These are phyloP conservation scores for Ilex aquifolium DNA, from an alignment of 257 asterid species.

Conservation along the genomic window DNA sequence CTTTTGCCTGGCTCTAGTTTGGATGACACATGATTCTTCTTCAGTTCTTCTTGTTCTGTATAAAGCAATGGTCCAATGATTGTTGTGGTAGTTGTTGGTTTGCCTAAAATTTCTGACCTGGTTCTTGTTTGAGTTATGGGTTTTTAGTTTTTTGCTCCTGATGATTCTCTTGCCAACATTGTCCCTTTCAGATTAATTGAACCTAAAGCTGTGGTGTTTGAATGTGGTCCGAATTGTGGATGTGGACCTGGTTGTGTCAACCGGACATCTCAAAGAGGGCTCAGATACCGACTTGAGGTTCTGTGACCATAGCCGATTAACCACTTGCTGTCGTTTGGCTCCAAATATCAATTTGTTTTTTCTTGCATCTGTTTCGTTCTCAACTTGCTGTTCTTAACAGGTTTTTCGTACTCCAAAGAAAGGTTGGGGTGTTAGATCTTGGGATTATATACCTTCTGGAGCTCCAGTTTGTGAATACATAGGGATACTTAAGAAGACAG, in stretches of 20 bases:
- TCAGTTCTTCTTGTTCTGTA: neutral
- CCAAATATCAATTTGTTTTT: neutral
- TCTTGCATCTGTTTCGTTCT: neutral
- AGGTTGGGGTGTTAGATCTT: conserved; percentile 94
- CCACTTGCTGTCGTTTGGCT: neutral
- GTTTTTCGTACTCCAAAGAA: conserved; percentile 72
- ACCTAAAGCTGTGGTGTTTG: conserved; percentile 79
- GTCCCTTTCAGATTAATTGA: conserved; percentile 49
- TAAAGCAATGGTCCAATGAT: too few relatives aligned
- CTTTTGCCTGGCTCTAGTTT: neutral
- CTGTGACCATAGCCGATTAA: neutral
- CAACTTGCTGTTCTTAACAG: conserved; percentile 27
- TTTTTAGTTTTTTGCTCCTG: neutral
- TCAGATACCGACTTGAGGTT: conserved; percentile 63
- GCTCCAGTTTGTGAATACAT: conserved; percentile 81
- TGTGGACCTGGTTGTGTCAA: conserved; percentile 73
- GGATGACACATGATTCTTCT: neutral
- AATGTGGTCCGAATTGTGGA: conserved; percentile 72
- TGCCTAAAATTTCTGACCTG: neutral
- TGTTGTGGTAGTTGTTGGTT: neutral
- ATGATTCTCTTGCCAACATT: conserved; percentile 6
- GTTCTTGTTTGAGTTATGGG: neutral
- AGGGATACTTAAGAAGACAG: conserved; percentile 54
- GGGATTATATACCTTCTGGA: conserved; percentile 87
- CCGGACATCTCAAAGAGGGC: conserved; percentile 52